Conservation (phyloP, 2,329 filamentous ascomycete genomes). For the Scedosporium aurantiacum region DNA sequence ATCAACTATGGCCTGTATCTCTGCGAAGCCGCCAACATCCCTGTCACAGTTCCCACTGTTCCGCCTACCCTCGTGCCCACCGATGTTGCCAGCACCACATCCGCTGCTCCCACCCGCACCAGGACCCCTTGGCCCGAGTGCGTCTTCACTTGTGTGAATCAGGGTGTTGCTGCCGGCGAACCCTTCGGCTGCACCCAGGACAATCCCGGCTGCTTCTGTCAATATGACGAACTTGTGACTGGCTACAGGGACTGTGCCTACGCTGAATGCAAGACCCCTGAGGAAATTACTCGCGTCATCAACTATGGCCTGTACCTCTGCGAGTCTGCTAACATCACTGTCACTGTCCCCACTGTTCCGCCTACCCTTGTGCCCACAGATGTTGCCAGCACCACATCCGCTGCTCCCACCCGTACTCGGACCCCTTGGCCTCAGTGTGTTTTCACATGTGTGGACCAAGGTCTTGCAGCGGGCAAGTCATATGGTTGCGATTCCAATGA, state of each 20-base stretch:
- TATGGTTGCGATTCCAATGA: background rate
- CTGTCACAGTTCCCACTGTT: background rate
- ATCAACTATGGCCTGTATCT: background rate
- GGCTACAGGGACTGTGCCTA: background rate
- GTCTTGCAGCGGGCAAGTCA: background rate
- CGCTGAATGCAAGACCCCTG: background rate
- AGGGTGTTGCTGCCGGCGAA: background rate
- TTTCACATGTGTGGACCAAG: background rate
- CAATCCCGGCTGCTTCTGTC: background rate
- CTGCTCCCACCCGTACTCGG: conserved; percentile 1
- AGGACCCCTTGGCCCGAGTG: background rate
- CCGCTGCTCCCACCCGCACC: conserved; percentile 1
- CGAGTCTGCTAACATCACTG: background rate
- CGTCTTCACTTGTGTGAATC: conserved; percentile 2
- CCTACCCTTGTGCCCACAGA: background rate
- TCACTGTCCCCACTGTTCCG: background rate
- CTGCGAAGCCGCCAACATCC: background rate
- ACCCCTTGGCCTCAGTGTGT: conserved; percentile 3
- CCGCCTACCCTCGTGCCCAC: conserved; percentile 4
- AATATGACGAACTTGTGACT: background rate
- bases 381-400: background rate
- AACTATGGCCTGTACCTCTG: background rate
- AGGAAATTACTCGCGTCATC: background rate
- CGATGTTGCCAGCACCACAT: background rate
- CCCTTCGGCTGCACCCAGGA: background rate